Conservation (phyloP, 2,329 filamentous ascomycete species). For the Aureobasidium sp. region DNA sequence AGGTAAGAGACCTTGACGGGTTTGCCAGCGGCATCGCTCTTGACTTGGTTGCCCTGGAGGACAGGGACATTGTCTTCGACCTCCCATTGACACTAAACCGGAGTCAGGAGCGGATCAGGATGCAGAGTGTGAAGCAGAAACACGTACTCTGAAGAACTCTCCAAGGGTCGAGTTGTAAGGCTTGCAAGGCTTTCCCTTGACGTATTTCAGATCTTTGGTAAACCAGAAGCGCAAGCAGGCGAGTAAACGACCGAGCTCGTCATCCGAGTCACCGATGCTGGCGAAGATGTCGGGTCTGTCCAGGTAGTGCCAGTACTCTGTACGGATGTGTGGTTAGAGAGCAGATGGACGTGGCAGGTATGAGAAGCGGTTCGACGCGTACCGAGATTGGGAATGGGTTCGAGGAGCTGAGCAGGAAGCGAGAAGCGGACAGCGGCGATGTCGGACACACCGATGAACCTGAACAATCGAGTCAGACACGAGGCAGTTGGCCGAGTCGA, state of each 20-base stretch:
- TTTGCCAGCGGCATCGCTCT: slow-evolving; percentile 32
- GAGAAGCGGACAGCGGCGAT: slow-evolving; percentile 95
- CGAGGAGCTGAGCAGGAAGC: slow-evolving; percentile 86
- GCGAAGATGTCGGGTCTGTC: slow-evolving; percentile 89
- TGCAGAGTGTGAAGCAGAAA: neutral
- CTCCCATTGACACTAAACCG: slow-evolving; percentile 80
- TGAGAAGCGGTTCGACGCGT: slow-evolving; percentile 26
- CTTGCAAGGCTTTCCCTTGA: slow-evolving; percentile 97
- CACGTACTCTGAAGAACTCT: slow-evolving; percentile 84
- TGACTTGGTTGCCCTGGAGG: slow-evolving; percentile 34
- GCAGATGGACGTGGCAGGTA: neutral
- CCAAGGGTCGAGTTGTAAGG: slow-evolving; percentile 96
- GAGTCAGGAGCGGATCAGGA: slow-evolving; percentile 13
- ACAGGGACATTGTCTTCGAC: slow-evolving; percentile 69
- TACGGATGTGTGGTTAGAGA: slow-evolving; percentile 19
- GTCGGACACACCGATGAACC: slow-evolving; percentile 93
- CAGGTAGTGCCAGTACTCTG: slow-evolving; percentile 98
- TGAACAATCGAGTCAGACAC: slow-evolving; percentile 33
- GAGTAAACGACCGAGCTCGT: slow-evolving; percentile 87
- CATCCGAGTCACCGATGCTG: slow-evolving; percentile 79
- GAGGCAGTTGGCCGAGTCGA: neutral
- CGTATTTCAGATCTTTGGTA: slow-evolving; percentile 97
- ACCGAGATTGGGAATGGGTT: slow-evolving; percentile 88
- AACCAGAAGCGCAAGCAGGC: slow-evolving; percentile 96
- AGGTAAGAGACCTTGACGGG: slow-evolving; percentile 81